A percentile compares a stretch with the other conserved stretches of the same genome.
phyloP scores from a whole-genome alignment of 495 filamentous ascomycete species.

The Xylaria palmicola region DNA sequence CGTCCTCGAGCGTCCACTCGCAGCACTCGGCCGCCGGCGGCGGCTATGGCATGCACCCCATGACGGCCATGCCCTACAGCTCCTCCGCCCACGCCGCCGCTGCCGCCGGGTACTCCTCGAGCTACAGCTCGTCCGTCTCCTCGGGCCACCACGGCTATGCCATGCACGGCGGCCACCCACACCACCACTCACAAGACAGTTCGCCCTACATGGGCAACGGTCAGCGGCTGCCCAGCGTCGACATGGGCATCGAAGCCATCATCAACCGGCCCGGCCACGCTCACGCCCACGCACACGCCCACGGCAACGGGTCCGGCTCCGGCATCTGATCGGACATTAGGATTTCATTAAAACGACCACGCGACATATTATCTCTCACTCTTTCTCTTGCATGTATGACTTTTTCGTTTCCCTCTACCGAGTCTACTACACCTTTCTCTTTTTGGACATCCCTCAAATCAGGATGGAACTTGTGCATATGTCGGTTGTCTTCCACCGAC shows the following conservation, averaged over 20 bases:
- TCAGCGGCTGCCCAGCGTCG: slow-evolving; percentile 50
- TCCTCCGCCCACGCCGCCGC: too few species aligned
- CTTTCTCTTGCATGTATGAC: neutral
- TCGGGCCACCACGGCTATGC: slow-evolving; percentile 41
- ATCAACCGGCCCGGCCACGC: slow-evolving; percentile 48
- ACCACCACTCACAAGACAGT: slow-evolving; percentile 38
- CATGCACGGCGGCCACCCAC: slow-evolving; percentile 30
- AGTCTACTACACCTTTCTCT: slow-evolving; percentile 11
- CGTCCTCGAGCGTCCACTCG: slow-evolving; percentile 33
- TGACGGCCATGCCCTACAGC: slow-evolving; percentile 23
- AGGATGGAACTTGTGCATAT: neutral
- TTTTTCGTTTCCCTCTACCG: slow-evolving; percentile 8
- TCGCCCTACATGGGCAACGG: slow-evolving; percentile 49
- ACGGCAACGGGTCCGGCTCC: slow-evolving; percentile 15
- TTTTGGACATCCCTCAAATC: slow-evolving; percentile 7
- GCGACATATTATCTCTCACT: neutral
- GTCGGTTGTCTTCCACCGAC: neutral
- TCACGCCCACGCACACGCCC: too few species aligned
- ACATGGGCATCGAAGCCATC: slow-evolving; percentile 58
- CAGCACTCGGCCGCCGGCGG: slow-evolving; percentile 31
- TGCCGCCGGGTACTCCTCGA: slow-evolving; percentile 29
- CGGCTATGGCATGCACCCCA: slow-evolving; percentile 28
- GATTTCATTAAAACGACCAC: neutral
- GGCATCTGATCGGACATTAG: slow-evolving; percentile 11
- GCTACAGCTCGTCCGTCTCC: slow-evolving; percentile 33